Evolutionary conservation across 2,329 filamentous ascomycete genomes (phyloP), one percentile per base, ranked within the genome.

Genomic region (Penicillium sclerotigenum): DNA sequence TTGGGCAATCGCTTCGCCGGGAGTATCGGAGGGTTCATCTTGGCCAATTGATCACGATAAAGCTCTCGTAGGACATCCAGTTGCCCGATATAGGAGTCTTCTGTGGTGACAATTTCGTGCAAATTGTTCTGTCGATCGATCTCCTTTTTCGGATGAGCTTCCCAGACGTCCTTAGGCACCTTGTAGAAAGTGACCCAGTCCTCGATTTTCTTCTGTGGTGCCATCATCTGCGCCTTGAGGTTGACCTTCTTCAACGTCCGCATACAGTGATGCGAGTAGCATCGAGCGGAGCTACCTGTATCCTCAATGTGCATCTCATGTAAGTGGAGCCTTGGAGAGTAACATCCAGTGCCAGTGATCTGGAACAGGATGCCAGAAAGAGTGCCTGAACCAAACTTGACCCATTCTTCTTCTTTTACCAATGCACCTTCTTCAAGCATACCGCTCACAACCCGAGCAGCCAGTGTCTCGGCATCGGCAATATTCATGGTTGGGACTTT

Each of bases 401-500:
- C 88, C 94, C 95, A 99, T 76, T 99, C 95, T 73, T 99, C 94
- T 33, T 97, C 93, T 14, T 87, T 87, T 5, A 95, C 79, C 31
- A 99, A 77, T 11, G 91, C 90, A 37, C 87, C 87, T 9, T 87
- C 85, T 24, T 84, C 81, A 62, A 93, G 83, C 90, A 99, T 94
- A 45, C 87, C 84, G 52, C 85, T 80, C 2, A 96, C 86, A 0
- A 96, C 89, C 38, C 85, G 85, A 56, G 84, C 83, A 59, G 90
- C 90, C 49, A 99, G 80, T 1, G 87, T 88, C 71, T 99, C 94
- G 0, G 94, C 94, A 78, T 99, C 95, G 6, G 93, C 92, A 40
- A 94, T 93, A 66, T 99, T 97, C 91, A 99, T 97, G 0, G 91
- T 99, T 0, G 94, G 92, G 0, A 99, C 91, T 73, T 97, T 97